A percentile compares a stretch with the other conserved stretches of the same genome.
phyloP scores from a whole-genome alignment of 1,139 yeast species.

The Scheffersomyces segobiensis region DNA sequence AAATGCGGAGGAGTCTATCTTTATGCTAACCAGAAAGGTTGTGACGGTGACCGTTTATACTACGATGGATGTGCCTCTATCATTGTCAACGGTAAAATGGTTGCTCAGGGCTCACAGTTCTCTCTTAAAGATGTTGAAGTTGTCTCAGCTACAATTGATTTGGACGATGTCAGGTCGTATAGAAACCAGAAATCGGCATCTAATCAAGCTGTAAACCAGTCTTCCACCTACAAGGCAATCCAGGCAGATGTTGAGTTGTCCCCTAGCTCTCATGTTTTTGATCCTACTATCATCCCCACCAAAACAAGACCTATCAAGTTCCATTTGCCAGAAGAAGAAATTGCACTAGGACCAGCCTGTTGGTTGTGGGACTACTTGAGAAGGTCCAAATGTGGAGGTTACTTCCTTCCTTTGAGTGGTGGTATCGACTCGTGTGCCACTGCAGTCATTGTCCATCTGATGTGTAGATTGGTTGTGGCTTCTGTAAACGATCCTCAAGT shows the following conservation, averaged over 20 bases:
- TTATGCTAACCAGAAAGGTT: slow-evolving; percentile 93
- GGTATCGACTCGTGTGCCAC: slow-evolving; percentile 99
- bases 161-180: slow-evolving; percentile 86
- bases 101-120: slow-evolving; percentile 93
- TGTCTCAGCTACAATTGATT: slow-evolving; percentile 86
- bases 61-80: slow-evolving; percentile 97
- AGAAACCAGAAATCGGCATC: slow-evolving; percentile 79
- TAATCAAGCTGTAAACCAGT: slow-evolving; percentile 62
- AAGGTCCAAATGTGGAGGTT: slow-evolving; percentile 87
- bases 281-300: slow-evolving; percentile 68
- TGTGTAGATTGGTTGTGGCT: slow-evolving; percentile 81
- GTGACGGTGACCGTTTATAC: slow-evolving; percentile 96
- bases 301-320: slow-evolving; percentile 50
- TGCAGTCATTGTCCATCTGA: slow-evolving; percentile 87
- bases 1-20: slow-evolving; percentile 96
- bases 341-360: slow-evolving; percentile 97
- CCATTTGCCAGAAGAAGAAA: slow-evolving; percentile 90
- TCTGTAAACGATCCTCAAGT: slow-evolving; percentile 73
- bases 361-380: slow-evolving; percentile 99
- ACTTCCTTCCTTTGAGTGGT: slow-evolving; percentile 89
- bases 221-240: slow-evolving; percentile 58
- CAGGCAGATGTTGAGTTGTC: slow-evolving; percentile 63
- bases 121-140: slow-evolving; percentile 91
- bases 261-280: slow-evolving; percentile 56
- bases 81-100: slow-evolving; percentile 84